These are phyloP conservation scores for Lecanosticta acicola DNA, from an alignment of 2,329 filamentous ascomycete species.

Conservation along the genomic window DNA sequence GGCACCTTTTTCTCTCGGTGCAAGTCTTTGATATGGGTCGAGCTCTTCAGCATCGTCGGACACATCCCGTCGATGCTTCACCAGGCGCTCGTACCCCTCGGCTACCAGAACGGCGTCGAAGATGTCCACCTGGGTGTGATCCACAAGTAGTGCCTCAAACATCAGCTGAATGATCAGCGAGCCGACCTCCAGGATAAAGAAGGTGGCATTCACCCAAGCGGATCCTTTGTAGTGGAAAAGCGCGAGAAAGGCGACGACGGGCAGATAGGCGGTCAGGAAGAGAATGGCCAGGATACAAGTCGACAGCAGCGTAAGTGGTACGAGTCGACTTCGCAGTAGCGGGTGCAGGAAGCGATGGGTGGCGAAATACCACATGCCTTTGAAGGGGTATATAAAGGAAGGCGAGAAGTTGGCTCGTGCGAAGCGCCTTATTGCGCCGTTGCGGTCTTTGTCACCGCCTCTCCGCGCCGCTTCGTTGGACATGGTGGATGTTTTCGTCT, in stretches of 20 bases:
- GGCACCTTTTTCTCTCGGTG: slow-evolving; percentile 69
- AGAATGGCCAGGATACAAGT: slow-evolving; percentile 76
- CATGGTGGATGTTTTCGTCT: too few relatives aligned
- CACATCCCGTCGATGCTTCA: slow-evolving; percentile 55
- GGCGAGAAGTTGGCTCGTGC: slow-evolving; percentile 31
- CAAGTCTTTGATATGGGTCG: slow-evolving; percentile 70
- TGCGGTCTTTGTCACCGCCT: neutral
- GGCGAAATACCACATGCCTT: slow-evolving; percentile 75
- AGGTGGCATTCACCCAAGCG: slow-evolving; percentile 84
- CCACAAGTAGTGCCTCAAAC: slow-evolving; percentile 51
- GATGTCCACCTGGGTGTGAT: slow-evolving; percentile 69
- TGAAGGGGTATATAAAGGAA: slow-evolving; percentile 32
- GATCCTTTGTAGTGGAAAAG: slow-evolving; percentile 72
- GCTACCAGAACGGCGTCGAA: slow-evolving; percentile 80
- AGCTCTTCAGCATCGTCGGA: slow-evolving; percentile 66
- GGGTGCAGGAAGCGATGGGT: slow-evolving; percentile 76
- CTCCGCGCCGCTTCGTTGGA: neutral
- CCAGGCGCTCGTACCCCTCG: slow-evolving; percentile 62
- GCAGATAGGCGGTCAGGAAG: slow-evolving; percentile 82
- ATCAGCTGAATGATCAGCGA: slow-evolving; percentile 56
- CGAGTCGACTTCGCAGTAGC: slow-evolving; percentile 67
- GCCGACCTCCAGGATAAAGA: slow-evolving; percentile 70
- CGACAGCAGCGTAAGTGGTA: slow-evolving; percentile 78
- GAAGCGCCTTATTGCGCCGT: slow-evolving; percentile 18
- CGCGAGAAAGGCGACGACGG: slow-evolving; percentile 80